These are phyloP conservation scores for Neurospora sp. DNA, from an alignment of 495 filamentous ascomycete species.

Conservation along the genomic window DNA sequence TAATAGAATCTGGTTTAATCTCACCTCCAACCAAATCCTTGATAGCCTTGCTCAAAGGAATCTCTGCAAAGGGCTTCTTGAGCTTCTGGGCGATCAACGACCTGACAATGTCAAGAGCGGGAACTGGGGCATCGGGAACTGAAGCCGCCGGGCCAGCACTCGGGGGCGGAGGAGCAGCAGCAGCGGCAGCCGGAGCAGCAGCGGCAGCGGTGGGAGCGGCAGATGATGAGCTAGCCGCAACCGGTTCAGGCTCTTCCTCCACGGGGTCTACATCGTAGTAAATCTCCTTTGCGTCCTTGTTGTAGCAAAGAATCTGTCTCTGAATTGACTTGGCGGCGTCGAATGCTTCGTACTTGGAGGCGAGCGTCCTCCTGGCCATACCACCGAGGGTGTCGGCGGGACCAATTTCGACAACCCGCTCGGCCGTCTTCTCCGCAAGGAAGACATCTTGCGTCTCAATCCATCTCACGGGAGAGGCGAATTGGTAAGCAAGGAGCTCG, in stretches of 20 bases:
- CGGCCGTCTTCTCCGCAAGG: conserved; percentile 86
- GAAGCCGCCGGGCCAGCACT: conserved; percentile 81
- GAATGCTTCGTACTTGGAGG: conserved; percentile 97
- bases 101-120: conserved; percentile 80
- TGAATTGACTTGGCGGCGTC: conserved; percentile 93
- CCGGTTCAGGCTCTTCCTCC: conserved; percentile 71
- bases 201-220: conserved; percentile 39
- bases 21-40: conserved; percentile 97
- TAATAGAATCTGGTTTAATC: conserved; percentile 11
- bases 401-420: conserved; percentile 95
- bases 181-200: conserved; percentile 37
- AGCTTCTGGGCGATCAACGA: conserved; percentile 95
- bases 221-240: conserved; percentile 34
- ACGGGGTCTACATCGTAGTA: conserved; percentile 98
- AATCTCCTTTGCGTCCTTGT: conserved; percentile 98
- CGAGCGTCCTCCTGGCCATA: conserved; percentile 93
- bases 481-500: conserved; percentile 97
- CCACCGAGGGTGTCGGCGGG: conserved; percentile 96
- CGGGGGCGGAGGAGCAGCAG: conserved; percentile 49
- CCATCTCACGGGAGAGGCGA: conserved; percentile 96
- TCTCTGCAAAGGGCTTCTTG: conserved; percentile 83
- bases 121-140: conserved; percentile 76
- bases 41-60: conserved; percentile 93
- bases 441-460: conserved; percentile 99
- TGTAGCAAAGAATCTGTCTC: conserved; percentile 97